These are phyloP conservation scores for Datisca glomerata DNA, from an alignment of 306 rosid genomes.

Conservation along the genomic window DNA sequence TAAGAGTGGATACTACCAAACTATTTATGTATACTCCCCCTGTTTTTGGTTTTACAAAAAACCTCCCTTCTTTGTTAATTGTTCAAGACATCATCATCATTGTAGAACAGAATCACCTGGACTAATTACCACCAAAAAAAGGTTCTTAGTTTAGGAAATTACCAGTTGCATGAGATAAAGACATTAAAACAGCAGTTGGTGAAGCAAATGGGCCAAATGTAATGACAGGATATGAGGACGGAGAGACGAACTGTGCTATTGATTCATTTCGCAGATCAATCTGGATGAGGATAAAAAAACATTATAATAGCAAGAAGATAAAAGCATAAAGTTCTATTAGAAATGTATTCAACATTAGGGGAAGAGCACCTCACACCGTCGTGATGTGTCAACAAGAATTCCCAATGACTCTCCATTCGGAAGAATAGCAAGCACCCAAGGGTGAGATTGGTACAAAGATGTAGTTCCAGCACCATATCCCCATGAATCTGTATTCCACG, in stretches of 20 bases:
- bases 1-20: no score
- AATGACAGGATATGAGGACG: slow-evolving; percentile 68
- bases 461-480: slow-evolving; percentile 82
- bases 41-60: no score
- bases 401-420: slow-evolving; percentile 87
- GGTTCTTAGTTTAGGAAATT: slow-evolving; percentile 21
- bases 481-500: slow-evolving; percentile 85
- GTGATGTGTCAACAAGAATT: slow-evolving; percentile 78
- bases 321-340: no score
- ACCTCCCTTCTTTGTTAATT: no score
- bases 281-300: slow-evolving; percentile 33
- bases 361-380: slow-evolving; percentile 79
- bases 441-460: slow-evolving; percentile 89
- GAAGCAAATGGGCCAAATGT: slow-evolving; percentile 88
- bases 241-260: slow-evolving; percentile 41
- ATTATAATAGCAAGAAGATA: not conserved
- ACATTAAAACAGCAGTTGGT: slow-evolving; percentile 51
- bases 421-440: slow-evolving; percentile 92
- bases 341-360: no score
- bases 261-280: slow-evolving; percentile 80
- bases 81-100: no score
- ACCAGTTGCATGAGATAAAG: slow-evolving; percentile 82
- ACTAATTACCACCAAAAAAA: no score
- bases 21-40: no score
- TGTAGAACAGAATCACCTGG: no score